These are phyloP conservation scores for Atkinsonella texensis DNA, from an alignment of 2,329 filamentous ascomycete genomes.

Conservation along the genomic window DNA sequence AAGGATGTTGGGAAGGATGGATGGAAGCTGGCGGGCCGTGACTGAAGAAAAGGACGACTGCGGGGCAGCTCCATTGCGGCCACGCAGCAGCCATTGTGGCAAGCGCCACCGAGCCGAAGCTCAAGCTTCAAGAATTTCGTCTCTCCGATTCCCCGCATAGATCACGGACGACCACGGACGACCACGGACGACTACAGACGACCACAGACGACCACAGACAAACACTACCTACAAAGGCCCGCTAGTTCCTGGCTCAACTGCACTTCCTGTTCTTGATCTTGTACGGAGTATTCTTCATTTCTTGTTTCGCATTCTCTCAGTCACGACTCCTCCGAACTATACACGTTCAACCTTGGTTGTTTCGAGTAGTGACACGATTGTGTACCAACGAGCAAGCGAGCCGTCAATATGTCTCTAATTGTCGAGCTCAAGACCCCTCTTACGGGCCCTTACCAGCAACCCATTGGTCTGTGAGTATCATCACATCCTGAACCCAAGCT, in stretches of 20 bases:
- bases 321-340: not conserved
- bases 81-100: not conserved
- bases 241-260: not conserved
- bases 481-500: not conserved
- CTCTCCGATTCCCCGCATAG: not conserved
- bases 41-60: not conserved
- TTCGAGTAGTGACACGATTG: not conserved
- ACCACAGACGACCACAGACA: too few species aligned
- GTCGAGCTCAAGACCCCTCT: constrained; percentile 56
- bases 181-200: too few species aligned
- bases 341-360: not conserved
- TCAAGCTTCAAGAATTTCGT: not conserved
- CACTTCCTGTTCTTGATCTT: not conserved
- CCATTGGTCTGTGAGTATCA: constrained; percentile 45
- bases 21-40: too few species aligned
- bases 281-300: not conserved
- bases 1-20: too few species aligned
- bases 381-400: not conserved
- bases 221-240: not conserved
- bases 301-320: not conserved
- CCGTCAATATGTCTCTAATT: constrained; percentile 33
- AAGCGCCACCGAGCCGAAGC: constrained; percentile 2
- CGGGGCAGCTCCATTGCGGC: not conserved
- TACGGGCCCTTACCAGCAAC: constrained; percentile 47
- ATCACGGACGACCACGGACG: too few species aligned